Evolutionary conservation across 495 filamentous ascomycete genomes (phyloP), one percentile per base, ranked within the genome.

Genomic region (Tuber magnatum): DNA sequence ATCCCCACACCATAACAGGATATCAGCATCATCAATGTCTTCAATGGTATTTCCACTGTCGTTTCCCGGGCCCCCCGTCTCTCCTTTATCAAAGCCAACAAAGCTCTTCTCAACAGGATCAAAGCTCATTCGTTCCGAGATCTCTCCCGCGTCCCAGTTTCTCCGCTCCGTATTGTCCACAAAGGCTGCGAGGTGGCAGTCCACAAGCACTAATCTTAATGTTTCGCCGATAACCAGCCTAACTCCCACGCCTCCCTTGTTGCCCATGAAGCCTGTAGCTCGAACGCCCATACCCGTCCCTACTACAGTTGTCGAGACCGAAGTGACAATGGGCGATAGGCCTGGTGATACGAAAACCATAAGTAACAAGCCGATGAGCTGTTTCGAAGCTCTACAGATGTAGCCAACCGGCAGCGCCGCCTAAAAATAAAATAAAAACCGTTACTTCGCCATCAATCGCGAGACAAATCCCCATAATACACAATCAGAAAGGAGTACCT

Each of bases 1-100:
- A 83, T 99, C 96, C 35, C 96, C 96, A 82, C 97, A 93, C 93
- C 94, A 97, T 79, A 98, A 97, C 1, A 90, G 88, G 84, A 97
- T 94, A 82, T 98, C 95, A 76, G 94, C 93, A 69, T 93, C 90
- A 2, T 93, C 94, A 76, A 99, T 90, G n/a, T 84, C 85, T 76
- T 97, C 93, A 65, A 65, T 18, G 56, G 56, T 18, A 65, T 16
- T 20, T 18, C 56, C 56, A 65, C 56, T 35, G 28, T 3, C 56
- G 28, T 65, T 14, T 28, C 56, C 28, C 5, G 28, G 56, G 35
- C 35, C 28, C 18, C 84, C 85, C 1, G 83, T 83, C 40, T 82
- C 82, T 1, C 85, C 85, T 65, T 87, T 85, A 32, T 83, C 81
- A n/a, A 86, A 76, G 2, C 84, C 85, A 16, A 90, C 86, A 16